phyloP scores from a whole-genome alignment of 345 rosid species.

The Linum usitatissimum region DNA sequence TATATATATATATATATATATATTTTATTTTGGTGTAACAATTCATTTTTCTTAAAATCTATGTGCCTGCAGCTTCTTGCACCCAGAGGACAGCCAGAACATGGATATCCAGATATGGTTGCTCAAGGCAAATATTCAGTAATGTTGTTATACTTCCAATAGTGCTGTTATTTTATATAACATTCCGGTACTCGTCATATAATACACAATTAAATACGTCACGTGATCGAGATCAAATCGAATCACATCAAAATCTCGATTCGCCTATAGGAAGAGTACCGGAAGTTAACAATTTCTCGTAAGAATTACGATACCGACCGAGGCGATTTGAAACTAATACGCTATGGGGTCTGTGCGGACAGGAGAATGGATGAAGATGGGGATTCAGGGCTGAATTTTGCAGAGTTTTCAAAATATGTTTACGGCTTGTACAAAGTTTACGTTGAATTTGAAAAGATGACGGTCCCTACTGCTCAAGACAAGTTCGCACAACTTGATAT shows the following conservation, averaged over 20 bases:
- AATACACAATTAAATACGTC: no score
- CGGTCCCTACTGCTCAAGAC: constrained; percentile 30
- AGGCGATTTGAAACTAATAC: background rate
- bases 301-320: no score
- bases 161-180: no score
- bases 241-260: no score
- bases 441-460: constrained; percentile 29
- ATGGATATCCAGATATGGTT: constrained; percentile 45
- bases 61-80: constrained; percentile 41
- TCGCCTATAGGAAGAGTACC: no score
- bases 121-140: constrained; percentile 39
- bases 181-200: no score
- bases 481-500: constrained; percentile 45
- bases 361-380: constrained; percentile 50
- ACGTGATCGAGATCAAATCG: no score
- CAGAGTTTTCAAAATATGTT: constrained; percentile 34
- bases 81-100: constrained; percentile 61
- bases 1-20: no score
- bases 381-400: constrained; percentile 41
- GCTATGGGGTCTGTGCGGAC: background rate
- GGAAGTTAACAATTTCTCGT: no score
- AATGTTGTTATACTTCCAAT: background rate
- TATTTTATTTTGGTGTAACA: no score
- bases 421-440: constrained; percentile 40
- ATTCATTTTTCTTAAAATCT: no score